Percentiles rank a stretch among this genome's conserved stretches.
phyloP scores from a whole-genome alignment of 2,329 filamentous ascomycete genomes.

The Camptophora hylomeconis region DNA sequence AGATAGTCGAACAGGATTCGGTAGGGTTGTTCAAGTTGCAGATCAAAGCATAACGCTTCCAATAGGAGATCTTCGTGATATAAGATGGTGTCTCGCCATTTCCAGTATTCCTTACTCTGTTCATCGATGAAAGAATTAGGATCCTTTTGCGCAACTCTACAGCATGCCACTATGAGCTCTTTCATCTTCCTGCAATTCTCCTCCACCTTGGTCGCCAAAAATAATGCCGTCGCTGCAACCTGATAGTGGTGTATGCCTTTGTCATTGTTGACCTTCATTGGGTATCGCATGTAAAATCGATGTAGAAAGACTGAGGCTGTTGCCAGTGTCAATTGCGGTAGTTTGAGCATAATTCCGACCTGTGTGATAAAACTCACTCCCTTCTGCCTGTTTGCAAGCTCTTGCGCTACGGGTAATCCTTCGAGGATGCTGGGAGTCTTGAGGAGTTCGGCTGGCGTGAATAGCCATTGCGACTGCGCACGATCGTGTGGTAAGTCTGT shows the following conservation, averaged over 20 bases:
- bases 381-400: conserved; percentile 70
- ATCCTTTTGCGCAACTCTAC: conserved; percentile 90
- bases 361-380: conserved; percentile 95
- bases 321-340: conserved; percentile 83
- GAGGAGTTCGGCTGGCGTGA: conserved; percentile 67
- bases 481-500: too few species aligned
- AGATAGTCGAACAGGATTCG: conserved; percentile 71
- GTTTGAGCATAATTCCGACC: conserved; percentile 79
- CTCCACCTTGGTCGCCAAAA: conserved; percentile 92
- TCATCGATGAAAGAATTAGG: conserved; percentile 82
- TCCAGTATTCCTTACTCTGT: conserved; percentile 96
- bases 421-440: conserved; percentile 68
- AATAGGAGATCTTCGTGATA: conserved; percentile 87
- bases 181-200: conserved; percentile 95
- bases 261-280: conserved; percentile 51
- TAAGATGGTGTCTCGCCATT: conserved; percentile 88
- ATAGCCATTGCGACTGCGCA: conserved; percentile 69
- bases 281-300: conserved; percentile 84
- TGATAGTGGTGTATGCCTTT: conserved; percentile 81
- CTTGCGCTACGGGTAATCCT: conserved; percentile 63
- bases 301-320: conserved; percentile 93
- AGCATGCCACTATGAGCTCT: conserved; percentile 85
- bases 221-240: conserved; percentile 80
- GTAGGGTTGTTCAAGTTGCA: conserved; percentile 82
- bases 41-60: conserved; percentile 83